Evolutionary conservation across 2,329 filamentous ascomycete genomes (phyloP).

Genomic region (Aspergillus sp.): DNA sequence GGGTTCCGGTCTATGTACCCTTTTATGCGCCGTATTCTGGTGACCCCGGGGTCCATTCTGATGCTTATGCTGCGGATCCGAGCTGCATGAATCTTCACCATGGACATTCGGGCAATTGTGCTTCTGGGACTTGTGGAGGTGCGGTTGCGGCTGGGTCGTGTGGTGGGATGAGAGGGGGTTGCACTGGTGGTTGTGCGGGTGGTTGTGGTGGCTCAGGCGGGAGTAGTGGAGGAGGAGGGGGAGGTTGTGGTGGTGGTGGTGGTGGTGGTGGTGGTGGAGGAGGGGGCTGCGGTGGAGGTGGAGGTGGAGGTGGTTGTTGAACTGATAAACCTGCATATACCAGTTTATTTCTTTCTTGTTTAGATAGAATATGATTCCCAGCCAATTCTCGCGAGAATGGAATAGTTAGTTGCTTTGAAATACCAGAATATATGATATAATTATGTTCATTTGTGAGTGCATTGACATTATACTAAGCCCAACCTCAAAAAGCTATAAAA

Average conservation of each 20-base stretch:
- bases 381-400: neutral
- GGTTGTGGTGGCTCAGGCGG: conserved; percentile 48
- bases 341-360: neutral
- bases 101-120: conserved; percentile 50
- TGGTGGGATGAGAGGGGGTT: conserved; percentile 37
- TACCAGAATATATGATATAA: neutral
- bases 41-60: conserved; percentile 43
- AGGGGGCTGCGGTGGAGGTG: neutral
- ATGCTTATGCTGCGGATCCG: conserved; percentile 47
- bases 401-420: neutral
- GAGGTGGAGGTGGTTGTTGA: neutral
- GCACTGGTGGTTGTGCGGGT: conserved; percentile 36
- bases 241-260: conserved; percentile 11
- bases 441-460: neutral
- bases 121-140: conserved; percentile 43
- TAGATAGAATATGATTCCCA: neutral
- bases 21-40: conserved; percentile 50
- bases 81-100: conserved; percentile 43
- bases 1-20: conserved; percentile 47
- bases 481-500: neutral
- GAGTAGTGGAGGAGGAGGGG: conserved; percentile 37
- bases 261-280: conserved; percentile 10
- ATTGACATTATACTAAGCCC: neutral
- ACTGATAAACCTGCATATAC: neutral
- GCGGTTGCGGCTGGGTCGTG: conserved; percentile 47